These are phyloP conservation scores for Hylodesmum podocarpum DNA, from an alignment of 306 rosid species.

Conservation along the genomic window DNA sequence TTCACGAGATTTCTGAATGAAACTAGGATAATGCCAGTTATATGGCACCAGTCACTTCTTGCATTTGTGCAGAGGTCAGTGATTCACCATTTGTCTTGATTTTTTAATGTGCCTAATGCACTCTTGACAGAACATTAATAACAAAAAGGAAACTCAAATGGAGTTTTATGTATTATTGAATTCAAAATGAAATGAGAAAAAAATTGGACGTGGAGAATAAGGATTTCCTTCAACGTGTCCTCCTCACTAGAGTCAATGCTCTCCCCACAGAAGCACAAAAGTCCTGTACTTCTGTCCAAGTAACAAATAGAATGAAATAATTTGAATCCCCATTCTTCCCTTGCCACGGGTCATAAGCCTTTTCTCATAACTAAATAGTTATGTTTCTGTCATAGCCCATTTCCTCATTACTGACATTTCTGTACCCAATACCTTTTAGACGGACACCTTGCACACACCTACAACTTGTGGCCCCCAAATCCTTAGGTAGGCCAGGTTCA, in stretches of 20 bases:
- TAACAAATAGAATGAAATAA: background rate
- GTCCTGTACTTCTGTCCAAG: background rate
- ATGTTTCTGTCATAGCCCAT: background rate
- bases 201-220: background rate
- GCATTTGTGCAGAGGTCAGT: conserved; percentile 87
- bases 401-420: background rate
- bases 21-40: conserved; percentile 81
- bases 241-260: background rate
- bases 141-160: background rate
- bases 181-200: background rate
- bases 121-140: background rate
- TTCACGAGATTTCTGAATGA: conserved; percentile 77
- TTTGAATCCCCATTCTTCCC: background rate
- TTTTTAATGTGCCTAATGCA: background rate
- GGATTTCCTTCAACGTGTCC: background rate
- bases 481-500: background rate
- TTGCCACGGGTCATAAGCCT: background rate
- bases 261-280: background rate
- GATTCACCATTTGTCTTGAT: conserved; percentile 7
- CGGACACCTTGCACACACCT: background rate
- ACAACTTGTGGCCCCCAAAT: background rate
- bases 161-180: background rate
- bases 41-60: conserved; percentile 98
- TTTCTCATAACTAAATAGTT: background rate
- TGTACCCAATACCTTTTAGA: background rate